phyloP scores from a whole-genome alignment of 169 alveolate species.

The Plasmodium berghei region DNA sequence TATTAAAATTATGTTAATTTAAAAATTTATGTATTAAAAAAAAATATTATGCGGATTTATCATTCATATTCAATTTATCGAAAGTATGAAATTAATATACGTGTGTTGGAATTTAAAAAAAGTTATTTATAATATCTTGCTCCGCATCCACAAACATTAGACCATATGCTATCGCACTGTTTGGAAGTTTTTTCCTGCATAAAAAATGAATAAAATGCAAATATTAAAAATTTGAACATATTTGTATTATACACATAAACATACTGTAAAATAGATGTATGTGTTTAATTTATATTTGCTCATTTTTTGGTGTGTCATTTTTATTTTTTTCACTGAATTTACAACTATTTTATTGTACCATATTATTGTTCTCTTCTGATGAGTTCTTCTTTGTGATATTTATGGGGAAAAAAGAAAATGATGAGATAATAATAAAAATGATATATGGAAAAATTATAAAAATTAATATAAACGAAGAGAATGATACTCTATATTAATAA shows the following conservation, averaged over 20 bases:
- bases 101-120: not conserved
- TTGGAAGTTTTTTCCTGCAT: slow-evolving; percentile 28
- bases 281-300: not conserved
- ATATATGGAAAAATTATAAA: too few relatives aligned
- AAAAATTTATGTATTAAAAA: slow-evolving; percentile 14
- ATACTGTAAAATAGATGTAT: not conserved
- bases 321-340: slow-evolving; percentile 1
- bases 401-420: not conserved
- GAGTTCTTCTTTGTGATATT: slow-evolving; percentile 17
- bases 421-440: not conserved
- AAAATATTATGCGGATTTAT: not conserved
- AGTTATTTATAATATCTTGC: slow-evolving; percentile 65
- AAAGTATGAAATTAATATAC: not conserved
- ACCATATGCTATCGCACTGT: slow-evolving; percentile 57
- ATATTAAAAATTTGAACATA: not conserved
- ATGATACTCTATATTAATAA: not conserved
- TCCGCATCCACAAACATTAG: slow-evolving; percentile 72
- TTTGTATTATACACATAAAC: not conserved
- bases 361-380: slow-evolving; percentile 6
- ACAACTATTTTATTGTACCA: slow-evolving; percentile 14
- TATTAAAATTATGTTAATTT: not conserved
- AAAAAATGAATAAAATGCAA: not conserved
- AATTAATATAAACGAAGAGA: too few relatives aligned
- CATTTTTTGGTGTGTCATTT: not conserved
- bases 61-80: not conserved